Evolutionary conservation across 768 basidiomycete species (phyloP).

Genomic region (Amanita rubescens): DNA sequence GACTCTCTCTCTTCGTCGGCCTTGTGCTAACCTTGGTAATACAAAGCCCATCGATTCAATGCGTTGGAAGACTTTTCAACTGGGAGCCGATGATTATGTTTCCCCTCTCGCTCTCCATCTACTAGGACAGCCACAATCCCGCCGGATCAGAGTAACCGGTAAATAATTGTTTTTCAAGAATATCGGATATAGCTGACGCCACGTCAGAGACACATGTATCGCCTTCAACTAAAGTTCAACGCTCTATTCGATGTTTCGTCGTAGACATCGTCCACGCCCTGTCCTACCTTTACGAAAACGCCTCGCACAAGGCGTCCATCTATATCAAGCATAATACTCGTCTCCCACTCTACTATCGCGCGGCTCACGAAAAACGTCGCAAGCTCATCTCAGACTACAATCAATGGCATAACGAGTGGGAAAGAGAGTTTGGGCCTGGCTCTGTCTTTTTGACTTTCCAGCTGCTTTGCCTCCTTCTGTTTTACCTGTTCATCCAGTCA

Average conservation of each 20-base stretch:
- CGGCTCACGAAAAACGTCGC: neutral
- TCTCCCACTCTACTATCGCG: neutral
- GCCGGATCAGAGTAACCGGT: neutral
- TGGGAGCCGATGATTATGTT: neutral
- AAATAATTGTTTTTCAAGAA: neutral
- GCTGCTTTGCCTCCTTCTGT: neutral
- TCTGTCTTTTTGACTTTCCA: neutral
- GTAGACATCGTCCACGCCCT: neutral
- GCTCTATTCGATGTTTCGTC: neutral
- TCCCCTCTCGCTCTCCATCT: slow-evolving; percentile 2
- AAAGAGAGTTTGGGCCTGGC: neutral
- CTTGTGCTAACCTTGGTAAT: neutral
- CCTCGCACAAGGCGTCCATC: neutral
- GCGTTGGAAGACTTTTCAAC: slow-evolving; percentile 1
- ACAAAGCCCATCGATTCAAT: slow-evolving; percentile 5
- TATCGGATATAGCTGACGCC: neutral
- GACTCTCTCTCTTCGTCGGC: too few relatives aligned
- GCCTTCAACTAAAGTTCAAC: neutral
- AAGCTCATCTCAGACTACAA: neutral
- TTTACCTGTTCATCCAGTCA: too few relatives aligned
- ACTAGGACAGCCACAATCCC: neutral
- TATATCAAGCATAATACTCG: slow-evolving; percentile 1
- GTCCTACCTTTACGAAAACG: neutral
- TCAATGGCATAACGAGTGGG: neutral
- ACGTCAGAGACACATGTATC: slow-evolving; percentile 2